These are phyloP conservation scores for Calonectria fujianensis DNA, from an alignment of 2,329 filamentous ascomycete species.

Conservation along the genomic window DNA sequence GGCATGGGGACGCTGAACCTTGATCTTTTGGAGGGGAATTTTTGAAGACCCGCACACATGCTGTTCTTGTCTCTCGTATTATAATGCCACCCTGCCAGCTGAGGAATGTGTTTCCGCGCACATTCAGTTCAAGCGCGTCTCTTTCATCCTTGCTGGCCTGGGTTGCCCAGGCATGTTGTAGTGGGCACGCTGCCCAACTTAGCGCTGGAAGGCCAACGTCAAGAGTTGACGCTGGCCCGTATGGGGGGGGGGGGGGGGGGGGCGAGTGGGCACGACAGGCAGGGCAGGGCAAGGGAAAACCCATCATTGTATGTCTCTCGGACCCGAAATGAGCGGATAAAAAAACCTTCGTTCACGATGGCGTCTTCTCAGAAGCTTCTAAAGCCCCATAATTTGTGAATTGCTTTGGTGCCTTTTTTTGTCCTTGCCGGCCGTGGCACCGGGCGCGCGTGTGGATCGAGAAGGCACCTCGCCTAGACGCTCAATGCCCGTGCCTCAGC, in stretches of 20 bases:
- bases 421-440: slow-evolving; percentile 36
- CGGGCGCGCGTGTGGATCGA: slow-evolving; percentile 27
- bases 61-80: slow-evolving; percentile 13
- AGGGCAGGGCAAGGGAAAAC: neutral
- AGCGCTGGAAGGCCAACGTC: slow-evolving; percentile 23
- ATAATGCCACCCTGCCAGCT: neutral
- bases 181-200: slow-evolving; percentile 5
- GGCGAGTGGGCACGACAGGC: neutral
- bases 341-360: slow-evolving; percentile 8
- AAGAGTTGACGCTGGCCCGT: slow-evolving; percentile 30
- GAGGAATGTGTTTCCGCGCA: slow-evolving; percentile 3
- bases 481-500: slow-evolving; percentile 24
- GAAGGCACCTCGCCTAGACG: slow-evolving; percentile 16
- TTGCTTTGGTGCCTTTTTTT: slow-evolving; percentile 26
- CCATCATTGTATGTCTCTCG: slow-evolving; percentile 25
- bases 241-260: neutral
- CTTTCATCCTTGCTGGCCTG: slow-evolving; percentile 14
- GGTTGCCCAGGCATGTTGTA: slow-evolving; percentile 6
- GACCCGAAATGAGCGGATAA: slow-evolving; percentile 35
- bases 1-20: slow-evolving; percentile 16
- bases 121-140: neutral
- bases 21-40: slow-evolving; percentile 14
- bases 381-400: slow-evolving; percentile 18
- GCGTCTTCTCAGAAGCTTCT: slow-evolving; percentile 33
- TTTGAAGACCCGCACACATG: slow-evolving; percentile 17